These are phyloP conservation scores for Metschnikowia borealis DNA, from an alignment of 805 yeast genomes.

Conservation along the genomic window DNA sequence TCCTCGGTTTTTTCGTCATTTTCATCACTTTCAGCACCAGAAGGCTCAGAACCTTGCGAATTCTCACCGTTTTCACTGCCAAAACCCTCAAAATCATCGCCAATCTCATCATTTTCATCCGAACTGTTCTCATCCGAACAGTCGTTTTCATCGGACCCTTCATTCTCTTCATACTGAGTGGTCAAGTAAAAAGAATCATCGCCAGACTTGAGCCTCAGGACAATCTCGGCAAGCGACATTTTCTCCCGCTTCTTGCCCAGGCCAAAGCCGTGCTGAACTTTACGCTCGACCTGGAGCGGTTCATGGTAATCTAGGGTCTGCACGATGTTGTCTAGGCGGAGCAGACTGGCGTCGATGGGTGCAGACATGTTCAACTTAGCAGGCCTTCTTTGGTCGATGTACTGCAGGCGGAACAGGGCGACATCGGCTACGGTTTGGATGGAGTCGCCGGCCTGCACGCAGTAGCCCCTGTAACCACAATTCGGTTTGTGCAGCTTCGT, in stretches of 20 bases:
- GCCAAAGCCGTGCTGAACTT: slow-evolving; percentile 62
- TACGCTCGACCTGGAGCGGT: slow-evolving; percentile 54
- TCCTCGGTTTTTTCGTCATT: background rate
- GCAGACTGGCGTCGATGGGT: slow-evolving; percentile 28
- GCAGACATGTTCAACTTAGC: slow-evolving; percentile 35
- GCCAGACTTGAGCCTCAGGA: slow-evolving; percentile 38
- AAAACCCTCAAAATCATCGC: background rate
- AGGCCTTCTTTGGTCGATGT: slow-evolving; percentile 45
- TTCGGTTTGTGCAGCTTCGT: slow-evolving; percentile 2
- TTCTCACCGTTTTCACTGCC: background rate
- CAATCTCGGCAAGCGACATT: slow-evolving; percentile 48
- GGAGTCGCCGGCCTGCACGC: slow-evolving; percentile 1
- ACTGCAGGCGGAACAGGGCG: slow-evolving; percentile 34
- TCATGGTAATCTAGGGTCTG: slow-evolving; percentile 34
- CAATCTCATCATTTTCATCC: background rate
- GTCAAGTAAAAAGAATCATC: slow-evolving; percentile 56
- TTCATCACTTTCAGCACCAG: background rate
- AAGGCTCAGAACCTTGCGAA: background rate
- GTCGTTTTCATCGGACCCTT: background rate
- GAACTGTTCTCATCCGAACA: background rate
- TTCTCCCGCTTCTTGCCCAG: slow-evolving; percentile 53
- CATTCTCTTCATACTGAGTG: slow-evolving; percentile 59
- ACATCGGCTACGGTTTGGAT: slow-evolving; percentile 4
- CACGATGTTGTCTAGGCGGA: slow-evolving; percentile 31
- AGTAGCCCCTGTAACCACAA: slow-evolving; percentile 13